phyloP scores from a whole-genome alignment of 441 rosid species.

The Sinapis alba region DNA sequence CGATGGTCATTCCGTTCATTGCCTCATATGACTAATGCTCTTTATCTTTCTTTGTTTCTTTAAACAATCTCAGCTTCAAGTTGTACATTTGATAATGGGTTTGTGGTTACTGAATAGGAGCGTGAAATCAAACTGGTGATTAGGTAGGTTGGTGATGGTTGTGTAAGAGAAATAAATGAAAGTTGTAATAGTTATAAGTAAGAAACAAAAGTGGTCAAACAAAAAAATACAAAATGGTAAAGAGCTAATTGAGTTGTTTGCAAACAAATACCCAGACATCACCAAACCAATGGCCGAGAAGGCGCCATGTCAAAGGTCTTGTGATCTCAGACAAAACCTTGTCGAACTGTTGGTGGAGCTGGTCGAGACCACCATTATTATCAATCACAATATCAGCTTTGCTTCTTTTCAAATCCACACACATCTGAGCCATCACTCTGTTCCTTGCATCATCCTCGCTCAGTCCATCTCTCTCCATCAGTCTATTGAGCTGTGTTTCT shows the following conservation, averaged over 20 bases:
- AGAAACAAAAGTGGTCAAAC: constrained; percentile 3
- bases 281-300: constrained; percentile 52
- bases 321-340: constrained; percentile 55
- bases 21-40: constrained; percentile 50
- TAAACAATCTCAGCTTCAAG: neutral
- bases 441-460: constrained; percentile 41
- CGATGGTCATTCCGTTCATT: constrained; percentile 61
- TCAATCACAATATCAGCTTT: constrained; percentile 79
- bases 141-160: neutral
- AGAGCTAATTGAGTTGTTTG: constrained; percentile 38
- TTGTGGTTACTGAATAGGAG: neutral
- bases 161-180: neutral
- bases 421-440: constrained; percentile 77
- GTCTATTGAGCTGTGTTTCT: constrained; percentile 36
- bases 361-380: constrained; percentile 53
- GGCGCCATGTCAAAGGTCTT: constrained; percentile 67
- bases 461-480: constrained; percentile 36
- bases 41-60: neutral
- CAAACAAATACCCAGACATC: constrained; percentile 44
- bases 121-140: constrained; percentile 5
- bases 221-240: neutral
- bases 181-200: neutral
- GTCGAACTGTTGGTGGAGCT: neutral
- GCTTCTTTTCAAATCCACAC: constrained; percentile 60
- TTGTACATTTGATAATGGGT: constrained; percentile 5